Base-by-base conservation (phyloP, 1,284 basidiomycete species). In the Ustilago curta region DNA sequence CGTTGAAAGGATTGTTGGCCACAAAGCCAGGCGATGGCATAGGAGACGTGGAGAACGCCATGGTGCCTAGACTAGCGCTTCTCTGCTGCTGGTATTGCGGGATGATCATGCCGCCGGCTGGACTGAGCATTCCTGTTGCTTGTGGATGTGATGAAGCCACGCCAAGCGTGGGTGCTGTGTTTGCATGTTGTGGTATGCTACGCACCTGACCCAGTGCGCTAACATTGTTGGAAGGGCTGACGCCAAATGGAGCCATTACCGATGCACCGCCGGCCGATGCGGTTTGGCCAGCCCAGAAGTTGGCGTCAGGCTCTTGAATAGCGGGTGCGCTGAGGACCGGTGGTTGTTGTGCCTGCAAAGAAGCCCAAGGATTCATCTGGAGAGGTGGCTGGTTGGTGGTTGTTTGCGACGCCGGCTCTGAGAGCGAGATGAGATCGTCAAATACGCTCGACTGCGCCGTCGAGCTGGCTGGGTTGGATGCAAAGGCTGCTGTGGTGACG, bases 351-450 rank as follows among this genome's bases (percentile, higher is more conserved):
- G 64, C 66, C 37, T 75, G 76, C 21, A 77, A 23, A 2, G 59
- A 16, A 11, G 68, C 67, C 71, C 71, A 77, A 4, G 71, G 71
- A 45, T 79, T 74, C 74, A 76, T 75, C 49, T 77, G 77, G 37
- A 70, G 50, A 25, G 76, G 61, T 8, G 74, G 71, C 40, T 77
- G 75, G 6, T 40, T 40, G 3, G 70, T 6, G 3, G 66, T 27
- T 6, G 61, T 4, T 40, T 61, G 61, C 29, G 66, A 29, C 1
- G 27, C 11, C 6, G 68, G 60, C 18, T 53, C 58, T 4, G 55
- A 56, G 19, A 76, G 58, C 27, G 69, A 76, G 47, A 79, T 59
- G 16, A 79, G 59, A 18, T 79, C 77, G 43, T 79, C 75, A 49
- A 79, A 76, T 2, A 79, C 68, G 39, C 70, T 74, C 27, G 73